phyloP scores from a whole-genome alignment of 768 basidiomycete species.

The Tylopilus cervinicoccineus region DNA sequence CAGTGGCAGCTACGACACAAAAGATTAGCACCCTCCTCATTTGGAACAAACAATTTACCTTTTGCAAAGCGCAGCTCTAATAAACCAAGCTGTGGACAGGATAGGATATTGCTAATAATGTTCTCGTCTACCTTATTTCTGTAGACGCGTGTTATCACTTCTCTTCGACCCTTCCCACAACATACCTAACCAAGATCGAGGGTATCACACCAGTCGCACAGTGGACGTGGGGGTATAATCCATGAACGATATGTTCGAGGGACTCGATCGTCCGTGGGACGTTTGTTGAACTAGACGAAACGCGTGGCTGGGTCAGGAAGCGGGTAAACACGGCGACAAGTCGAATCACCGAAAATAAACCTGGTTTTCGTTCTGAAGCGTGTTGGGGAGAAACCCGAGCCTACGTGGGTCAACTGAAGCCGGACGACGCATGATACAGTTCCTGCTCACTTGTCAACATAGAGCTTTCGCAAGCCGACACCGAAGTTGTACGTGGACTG shows the following conservation, averaged over 20 bases:
- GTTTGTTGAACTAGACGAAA: slow-evolving; percentile 55
- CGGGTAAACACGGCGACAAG: not conserved
- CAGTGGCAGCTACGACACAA: slow-evolving; percentile 51
- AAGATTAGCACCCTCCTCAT: not conserved
- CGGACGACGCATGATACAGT: not conserved
- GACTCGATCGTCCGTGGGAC: slow-evolving; percentile 76
- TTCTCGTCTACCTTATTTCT: slow-evolving; percentile 73
- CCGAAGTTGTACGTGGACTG: slow-evolving; percentile 70
- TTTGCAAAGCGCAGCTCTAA: slow-evolving; percentile 61
- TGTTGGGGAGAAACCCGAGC: slow-evolving; percentile 60
- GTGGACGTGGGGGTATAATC: slow-evolving; percentile 59
- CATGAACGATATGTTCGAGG: slow-evolving; percentile 68
- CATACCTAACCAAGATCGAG: slow-evolving; percentile 53
- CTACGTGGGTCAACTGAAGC: slow-evolving; percentile 31
- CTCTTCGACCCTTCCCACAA: not conserved
- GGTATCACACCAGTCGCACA: slow-evolving; percentile 45
- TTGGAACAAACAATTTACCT: slow-evolving; percentile 37
- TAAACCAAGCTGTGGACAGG: slow-evolving; percentile 63
- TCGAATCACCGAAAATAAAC: slow-evolving; percentile 58
- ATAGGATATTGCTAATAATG: slow-evolving; percentile 61
- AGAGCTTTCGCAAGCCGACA: slow-evolving; percentile 52
- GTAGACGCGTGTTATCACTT: not conserved
- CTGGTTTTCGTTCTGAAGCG: slow-evolving; percentile 38
- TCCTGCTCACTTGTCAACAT: slow-evolving; percentile 54
- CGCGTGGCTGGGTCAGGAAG: not conserved